Base-by-base conservation (phyloP, 768 basidiomycete species). In the Leccinum incarnatum region DNA sequence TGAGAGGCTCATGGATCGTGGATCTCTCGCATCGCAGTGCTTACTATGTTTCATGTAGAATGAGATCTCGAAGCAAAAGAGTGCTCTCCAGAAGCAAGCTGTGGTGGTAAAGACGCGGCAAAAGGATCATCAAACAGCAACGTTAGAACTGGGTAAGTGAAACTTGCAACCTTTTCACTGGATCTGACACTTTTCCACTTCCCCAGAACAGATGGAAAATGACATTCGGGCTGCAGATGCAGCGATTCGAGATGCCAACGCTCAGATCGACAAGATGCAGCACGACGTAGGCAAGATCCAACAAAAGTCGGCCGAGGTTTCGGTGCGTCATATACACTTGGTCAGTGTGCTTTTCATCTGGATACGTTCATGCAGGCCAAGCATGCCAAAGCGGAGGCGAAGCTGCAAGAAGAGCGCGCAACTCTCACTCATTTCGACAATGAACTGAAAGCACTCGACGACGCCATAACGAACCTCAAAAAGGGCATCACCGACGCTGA, bases 341-440 rank as follows among this genome's bases (percentile, higher is more conserved):
- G 11, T 29, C 15, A 6, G 1, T 6, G 5, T 25, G 7, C 17
- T n/a, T 27, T 49, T 19, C 1, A 50, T 10, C 19, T 32, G 17
- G 59, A 21, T 9, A 0, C 3, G 8, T 37, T 52, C 10, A 10
- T 37, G 25, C 48, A 92, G 86, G 77, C 76, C 48, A 74, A 79
- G 14, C 83, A 88, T 63, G 77, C 83, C 30, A 79, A 83, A 60
- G 90, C 89, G 1, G 87, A 93, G 60, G 76, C 75, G 3, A 86
- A 84, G 62, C 82, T 98, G 12, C 80, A 86, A 59, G 88, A 93
- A 62, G 97, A 98, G 72, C 87, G 88, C 21, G 93, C 93, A 5
- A 89, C 91, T 7, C 81, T 98, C 11, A 86, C 84, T 19, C 85
- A 91, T 2, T 98, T 95, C 72, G 94, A 96, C 67, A 83, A 84